Evolutionary conservation across 345 rosid genomes (phyloP), one percentile per base, ranked within the genome.

Genomic region (Citrus cavaleriei): DNA sequence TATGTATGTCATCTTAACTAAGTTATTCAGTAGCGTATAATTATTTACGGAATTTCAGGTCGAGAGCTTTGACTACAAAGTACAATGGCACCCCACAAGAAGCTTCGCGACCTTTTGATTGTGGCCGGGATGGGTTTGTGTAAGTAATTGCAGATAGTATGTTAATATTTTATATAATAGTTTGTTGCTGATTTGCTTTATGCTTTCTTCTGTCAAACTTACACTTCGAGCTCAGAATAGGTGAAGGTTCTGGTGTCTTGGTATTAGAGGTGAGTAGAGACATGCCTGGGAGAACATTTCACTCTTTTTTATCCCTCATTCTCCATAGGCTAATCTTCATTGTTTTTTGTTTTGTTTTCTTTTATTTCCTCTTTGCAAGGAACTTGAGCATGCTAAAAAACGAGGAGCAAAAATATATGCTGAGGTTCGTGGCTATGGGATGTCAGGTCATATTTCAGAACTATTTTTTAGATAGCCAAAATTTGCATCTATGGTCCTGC

Each of bases 91-190:
- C 83, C 13, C 99, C 98, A 5, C 76, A 79, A 85, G 98, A 95
- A 89, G 96, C 99, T 80, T 93, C 98, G 35, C 91, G 97, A 51
- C 98, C 99, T 59, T 96, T 96, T 85, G 99, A 96, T 86, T 83
- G 89, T 79, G 97, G 77, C 40, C 90, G 97, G 58, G 99, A 96
- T 88, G 98, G 99, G 62, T 96, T 94, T 90, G 98, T 96, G 99
- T 92, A 85, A 91, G 99, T 88, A 40, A 65, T 74, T 72, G 25
- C 55, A 28, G 73, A 77, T 76, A 27, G 27, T 27, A 32, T 32
- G 65, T 78, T 73, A 22, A 74, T 10, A 59, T 68, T 86, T 77
- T 68, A 18, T 28, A 40, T 28, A 9, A 78, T 40, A 1, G 32
- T 42, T 60, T 60, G 57, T 14, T 42, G 8, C 35, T 24, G 42